These are phyloP conservation scores for Globisporangium parvum DNA, from an alignment of 352 stramenopile genomes.

Conservation along the genomic window DNA sequence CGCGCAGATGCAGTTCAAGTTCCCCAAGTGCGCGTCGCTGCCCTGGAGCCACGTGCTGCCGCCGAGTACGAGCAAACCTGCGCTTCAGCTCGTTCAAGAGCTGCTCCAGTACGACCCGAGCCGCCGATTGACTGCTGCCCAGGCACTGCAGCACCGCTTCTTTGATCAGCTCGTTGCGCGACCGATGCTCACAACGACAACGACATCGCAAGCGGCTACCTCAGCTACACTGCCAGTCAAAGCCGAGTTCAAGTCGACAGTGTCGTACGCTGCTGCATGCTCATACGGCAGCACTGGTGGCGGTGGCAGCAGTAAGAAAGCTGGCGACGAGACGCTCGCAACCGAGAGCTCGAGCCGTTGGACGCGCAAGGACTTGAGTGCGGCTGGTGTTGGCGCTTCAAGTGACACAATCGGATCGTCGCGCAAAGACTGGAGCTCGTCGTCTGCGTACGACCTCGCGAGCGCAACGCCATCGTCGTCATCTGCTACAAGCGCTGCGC, in stretches of 20 bases:
- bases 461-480: neutral
- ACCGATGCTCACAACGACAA: slow-evolving; percentile 21
- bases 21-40: slow-evolving; percentile 83
- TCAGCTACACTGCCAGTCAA: slow-evolving; percentile 15
- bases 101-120: slow-evolving; percentile 92
- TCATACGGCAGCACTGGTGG: neutral
- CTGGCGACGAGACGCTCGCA: neutral
- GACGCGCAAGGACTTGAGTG: slow-evolving; percentile 10
- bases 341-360: slow-evolving; percentile 6
- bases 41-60: slow-evolving; percentile 70
- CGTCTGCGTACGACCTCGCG: slow-evolving; percentile 1
- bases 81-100: slow-evolving; percentile 82
- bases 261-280: neutral
- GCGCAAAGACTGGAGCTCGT: slow-evolving; percentile 9
- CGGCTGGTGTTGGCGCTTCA: too few species aligned
- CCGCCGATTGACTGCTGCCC: slow-evolving; percentile 73
- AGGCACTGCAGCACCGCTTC: slow-evolving; percentile 93
- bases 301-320: slow-evolving; percentile 7
- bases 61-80: slow-evolving; percentile 47
- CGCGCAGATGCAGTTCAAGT: slow-evolving; percentile 89
- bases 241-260: slow-evolving; percentile 23
- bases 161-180: slow-evolving; percentile 70
- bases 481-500: neutral
- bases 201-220: neutral
- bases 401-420: slow-evolving; percentile 6